Conservation (phyloP, 1,139 yeast species). For the Candida tetrigidarum region DNA sequence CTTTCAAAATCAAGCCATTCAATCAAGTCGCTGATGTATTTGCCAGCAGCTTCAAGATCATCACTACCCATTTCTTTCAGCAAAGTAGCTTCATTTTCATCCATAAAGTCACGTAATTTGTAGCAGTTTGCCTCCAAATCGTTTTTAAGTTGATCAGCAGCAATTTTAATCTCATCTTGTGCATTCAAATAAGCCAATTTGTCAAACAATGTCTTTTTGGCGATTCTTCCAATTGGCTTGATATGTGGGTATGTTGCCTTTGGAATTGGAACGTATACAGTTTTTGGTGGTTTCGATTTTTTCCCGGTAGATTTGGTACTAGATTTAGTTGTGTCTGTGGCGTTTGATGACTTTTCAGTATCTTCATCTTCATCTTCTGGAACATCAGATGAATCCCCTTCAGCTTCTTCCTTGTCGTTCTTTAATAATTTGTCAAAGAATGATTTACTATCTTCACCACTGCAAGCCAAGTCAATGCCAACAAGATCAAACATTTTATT, state of each 20-base stretch:
- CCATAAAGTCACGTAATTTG: slow-evolving; percentile 55
- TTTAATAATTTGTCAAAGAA: slow-evolving; percentile 11
- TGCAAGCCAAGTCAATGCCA: slow-evolving; percentile 46
- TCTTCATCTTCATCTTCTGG: slow-evolving; percentile 18
- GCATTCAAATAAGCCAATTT: slow-evolving; percentile 37
- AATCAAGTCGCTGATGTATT: slow-evolving; percentile 49
- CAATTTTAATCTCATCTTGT: slow-evolving; percentile 51
- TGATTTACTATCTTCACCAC: slow-evolving; percentile 18
- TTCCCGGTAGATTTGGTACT: slow-evolving; percentile 17
- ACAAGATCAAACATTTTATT: slow-evolving; percentile 55
- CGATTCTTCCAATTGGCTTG: slow-evolving; percentile 47
- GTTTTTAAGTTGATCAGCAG: slow-evolving; percentile 55
- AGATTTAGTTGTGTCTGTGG: slow-evolving; percentile 23
- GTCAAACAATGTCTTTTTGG: slow-evolving; percentile 36
- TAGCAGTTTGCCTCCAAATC: slow-evolving; percentile 62
- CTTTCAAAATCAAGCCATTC: slow-evolving; percentile 86
- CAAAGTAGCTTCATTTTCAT: slow-evolving; percentile 47
- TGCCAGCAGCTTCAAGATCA: slow-evolving; percentile 29
- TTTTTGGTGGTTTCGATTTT: slow-evolving; percentile 25
- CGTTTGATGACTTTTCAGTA: slow-evolving; percentile 17
- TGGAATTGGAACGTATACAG: slow-evolving; percentile 22
- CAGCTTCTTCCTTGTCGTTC: slow-evolving; percentile 18
- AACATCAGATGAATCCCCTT: slow-evolving; percentile 5
- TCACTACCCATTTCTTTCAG: slow-evolving; percentile 38
- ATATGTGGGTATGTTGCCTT: slow-evolving; percentile 42